Evolutionary conservation across 2,329 filamentous ascomycete genomes (phyloP).

Genomic region (Acrocalymma vagum): DNA sequence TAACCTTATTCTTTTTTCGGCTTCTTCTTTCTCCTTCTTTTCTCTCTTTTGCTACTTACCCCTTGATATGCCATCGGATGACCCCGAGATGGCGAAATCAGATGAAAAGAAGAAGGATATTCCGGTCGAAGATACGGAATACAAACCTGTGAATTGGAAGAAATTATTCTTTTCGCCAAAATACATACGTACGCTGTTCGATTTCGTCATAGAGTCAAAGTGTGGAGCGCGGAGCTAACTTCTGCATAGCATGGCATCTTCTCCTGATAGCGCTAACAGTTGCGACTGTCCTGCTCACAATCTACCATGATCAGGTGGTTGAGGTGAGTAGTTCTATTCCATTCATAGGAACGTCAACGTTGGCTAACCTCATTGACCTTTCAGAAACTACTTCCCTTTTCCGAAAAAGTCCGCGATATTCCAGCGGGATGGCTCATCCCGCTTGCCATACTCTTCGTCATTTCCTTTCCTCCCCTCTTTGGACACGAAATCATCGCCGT

Average conservation of each 20-base stretch:
- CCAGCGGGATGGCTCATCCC: constrained; percentile 47
- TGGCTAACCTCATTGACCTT: constrained; percentile 15
- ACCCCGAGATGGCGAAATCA: constrained; percentile 41
- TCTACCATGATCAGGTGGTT: constrained; percentile 42
- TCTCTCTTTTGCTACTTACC: constrained; percentile 3
- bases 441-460: constrained; percentile 40
- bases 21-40: constrained; percentile 1
- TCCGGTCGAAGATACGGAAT: constrained; percentile 39
- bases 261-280: constrained; percentile 35
- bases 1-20: no score
- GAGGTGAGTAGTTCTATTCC: constrained; percentile 23
- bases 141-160: constrained; percentile 43
- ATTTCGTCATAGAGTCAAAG: background rate
- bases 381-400: constrained; percentile 43
- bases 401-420: constrained; percentile 42
- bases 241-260: constrained; percentile 38
- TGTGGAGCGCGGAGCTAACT: constrained; percentile 1
- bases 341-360: background rate
- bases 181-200: constrained; percentile 40
- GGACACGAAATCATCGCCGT: constrained; percentile 44
- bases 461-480: constrained; percentile 46
- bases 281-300: constrained; percentile 35
- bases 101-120: constrained; percentile 25
- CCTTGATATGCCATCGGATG: constrained; percentile 10
- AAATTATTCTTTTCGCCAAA: constrained; percentile 42